A percentile compares a stretch with the other conserved stretches of the same genome.
These are phyloP conservation scores for Neocucurbitaria cava DNA, from an alignment of 2,329 filamentous ascomycete genomes.

Conservation along the genomic window DNA sequence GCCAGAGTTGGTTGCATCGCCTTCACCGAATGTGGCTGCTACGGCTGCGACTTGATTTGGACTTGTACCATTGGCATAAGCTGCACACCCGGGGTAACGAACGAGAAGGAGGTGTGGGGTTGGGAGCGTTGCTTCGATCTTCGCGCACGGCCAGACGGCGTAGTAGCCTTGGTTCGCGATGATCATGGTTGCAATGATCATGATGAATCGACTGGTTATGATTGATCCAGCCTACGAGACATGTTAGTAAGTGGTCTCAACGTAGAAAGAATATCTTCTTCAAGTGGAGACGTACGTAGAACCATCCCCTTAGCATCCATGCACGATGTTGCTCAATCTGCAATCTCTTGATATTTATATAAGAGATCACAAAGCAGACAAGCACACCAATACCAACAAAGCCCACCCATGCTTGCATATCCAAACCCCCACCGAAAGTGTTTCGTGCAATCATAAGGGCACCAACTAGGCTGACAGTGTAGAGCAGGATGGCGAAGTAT, in stretches of 20 bases:
- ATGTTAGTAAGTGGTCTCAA: conserved; percentile 4
- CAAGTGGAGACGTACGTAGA: conserved; percentile 22
- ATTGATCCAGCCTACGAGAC: conserved; percentile 55
- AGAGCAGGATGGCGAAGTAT: conserved; percentile 61
- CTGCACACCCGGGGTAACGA: conserved; percentile 56
- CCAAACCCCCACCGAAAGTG: conserved; percentile 62
- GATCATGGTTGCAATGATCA: conserved; percentile 55
- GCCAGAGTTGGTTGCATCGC: conserved; percentile 42
- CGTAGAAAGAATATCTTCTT: background rate
- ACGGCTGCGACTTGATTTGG: conserved; percentile 27
- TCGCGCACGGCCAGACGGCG: conserved; percentile 55
- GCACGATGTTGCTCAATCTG: conserved; percentile 58
- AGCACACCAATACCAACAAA: conserved; percentile 56
- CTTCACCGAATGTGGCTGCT: conserved; percentile 32
- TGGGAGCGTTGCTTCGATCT: conserved; percentile 53
- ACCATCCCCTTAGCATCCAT: conserved; percentile 41
- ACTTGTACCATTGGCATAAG: conserved; percentile 48
- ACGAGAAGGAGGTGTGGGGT: conserved; percentile 6
- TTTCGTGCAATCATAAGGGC: conserved; percentile 62
- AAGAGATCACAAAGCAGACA: conserved; percentile 55
- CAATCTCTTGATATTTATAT: conserved; percentile 64
- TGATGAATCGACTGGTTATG: conserved; percentile 60
- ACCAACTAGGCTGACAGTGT: conserved; percentile 55
- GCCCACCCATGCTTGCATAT: conserved; percentile 57
- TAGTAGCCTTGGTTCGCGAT: conserved; percentile 45